A percentile compares a stretch with the other conserved stretches of the same genome.
Conservation (phyloP, 1,284 basidiomycete species). For the Ceratobasidium sp. region DNA sequence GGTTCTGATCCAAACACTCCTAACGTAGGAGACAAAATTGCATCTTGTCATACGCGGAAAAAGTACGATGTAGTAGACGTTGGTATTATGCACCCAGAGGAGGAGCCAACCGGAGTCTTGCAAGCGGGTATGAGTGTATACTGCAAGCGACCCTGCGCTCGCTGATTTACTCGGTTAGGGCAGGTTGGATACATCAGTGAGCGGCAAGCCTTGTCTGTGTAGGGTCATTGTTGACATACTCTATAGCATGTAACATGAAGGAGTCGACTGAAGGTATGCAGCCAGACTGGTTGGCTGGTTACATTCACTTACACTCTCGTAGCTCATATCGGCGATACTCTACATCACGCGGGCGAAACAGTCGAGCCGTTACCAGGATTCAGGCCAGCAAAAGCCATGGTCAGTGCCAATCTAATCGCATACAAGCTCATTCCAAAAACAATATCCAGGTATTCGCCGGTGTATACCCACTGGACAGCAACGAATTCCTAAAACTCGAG, state of each 20-base stretch:
- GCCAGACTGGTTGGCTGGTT: background rate
- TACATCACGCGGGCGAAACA: constrained; percentile 75
- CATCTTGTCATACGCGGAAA: constrained; percentile 84
- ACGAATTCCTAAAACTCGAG: constrained; percentile 91
- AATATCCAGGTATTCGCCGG: constrained; percentile 93
- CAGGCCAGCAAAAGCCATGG: constrained; percentile 94
- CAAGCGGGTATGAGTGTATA: constrained; percentile 53
- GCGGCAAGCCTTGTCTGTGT: background rate
- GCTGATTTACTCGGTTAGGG: constrained; percentile 52
- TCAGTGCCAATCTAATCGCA: constrained; percentile 47
- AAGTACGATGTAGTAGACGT: constrained; percentile 92
- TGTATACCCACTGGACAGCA: constrained; percentile 90
- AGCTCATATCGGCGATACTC: constrained; percentile 94
- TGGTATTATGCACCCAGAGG: constrained; percentile 92
- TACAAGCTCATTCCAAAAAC: constrained; percentile 4
- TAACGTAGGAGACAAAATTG: constrained; percentile 81
- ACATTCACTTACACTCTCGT: constrained; percentile 39
- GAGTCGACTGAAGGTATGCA: constrained; percentile 90
- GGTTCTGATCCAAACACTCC: background rate
- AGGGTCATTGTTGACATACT: background rate
- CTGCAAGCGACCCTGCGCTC: background rate
- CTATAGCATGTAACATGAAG: constrained; percentile 90
- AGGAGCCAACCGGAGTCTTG: constrained; percentile 71
- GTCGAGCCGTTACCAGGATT: constrained; percentile 92
- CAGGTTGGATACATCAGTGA: constrained; percentile 83